Conservation (phyloP, 495 filamentous ascomycete genomes). For the Trichoderma gamsii region DNA sequence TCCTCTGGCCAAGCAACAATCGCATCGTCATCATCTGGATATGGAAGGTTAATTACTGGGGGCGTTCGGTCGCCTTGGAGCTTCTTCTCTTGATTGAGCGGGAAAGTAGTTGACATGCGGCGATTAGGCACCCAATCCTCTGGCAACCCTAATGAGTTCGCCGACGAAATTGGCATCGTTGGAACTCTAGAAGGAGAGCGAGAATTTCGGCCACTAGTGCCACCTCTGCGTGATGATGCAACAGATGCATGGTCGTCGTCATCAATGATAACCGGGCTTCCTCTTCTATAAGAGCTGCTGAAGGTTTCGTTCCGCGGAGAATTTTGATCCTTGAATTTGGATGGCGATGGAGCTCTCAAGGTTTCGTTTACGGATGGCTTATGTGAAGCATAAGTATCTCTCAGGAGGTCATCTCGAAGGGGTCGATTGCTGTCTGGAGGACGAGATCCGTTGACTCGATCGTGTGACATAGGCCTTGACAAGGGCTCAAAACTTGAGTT, state of each 20-base stretch:
- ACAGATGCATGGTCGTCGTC: neutral
- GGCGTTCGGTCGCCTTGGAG: neutral
- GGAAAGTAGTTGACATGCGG: constrained; percentile 1
- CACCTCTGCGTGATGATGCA: constrained; percentile 7
- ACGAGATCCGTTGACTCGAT: neutral
- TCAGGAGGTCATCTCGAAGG: neutral
- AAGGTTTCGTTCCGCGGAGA: neutral
- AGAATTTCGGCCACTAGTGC: neutral
- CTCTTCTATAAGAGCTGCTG: neutral
- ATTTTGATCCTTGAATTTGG: neutral
- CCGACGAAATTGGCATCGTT: neutral
- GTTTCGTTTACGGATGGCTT: neutral
- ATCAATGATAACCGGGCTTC: neutral
- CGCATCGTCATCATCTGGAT: constrained; percentile 8
- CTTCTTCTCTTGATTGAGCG: neutral
- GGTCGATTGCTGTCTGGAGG: neutral
- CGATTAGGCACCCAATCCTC: constrained; percentile 4
- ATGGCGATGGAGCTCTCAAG: neutral
- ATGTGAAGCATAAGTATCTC: neutral
- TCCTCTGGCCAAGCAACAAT: neutral
- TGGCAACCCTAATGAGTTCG: neutral
- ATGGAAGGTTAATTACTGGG: neutral
- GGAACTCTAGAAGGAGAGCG: neutral
- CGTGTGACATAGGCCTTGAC: neutral
- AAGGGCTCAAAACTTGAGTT: neutral